phyloP scores from a whole-genome alignment of 176 grass and related monocot species.

The Aegilops umbellulata region DNA sequence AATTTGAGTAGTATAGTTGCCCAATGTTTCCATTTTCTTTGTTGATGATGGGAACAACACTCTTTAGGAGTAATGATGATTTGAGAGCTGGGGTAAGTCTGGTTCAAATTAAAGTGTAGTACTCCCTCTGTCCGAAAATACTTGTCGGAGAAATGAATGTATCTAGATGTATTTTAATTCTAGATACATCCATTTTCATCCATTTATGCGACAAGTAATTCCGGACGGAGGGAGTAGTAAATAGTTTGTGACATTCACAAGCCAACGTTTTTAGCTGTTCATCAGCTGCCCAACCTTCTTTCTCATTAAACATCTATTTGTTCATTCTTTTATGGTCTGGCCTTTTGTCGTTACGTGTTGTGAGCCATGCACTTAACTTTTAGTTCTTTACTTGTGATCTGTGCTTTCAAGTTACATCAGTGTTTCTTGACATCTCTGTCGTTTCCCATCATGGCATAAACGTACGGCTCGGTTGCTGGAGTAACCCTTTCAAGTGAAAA shows the following conservation, averaged over 20 bases:
- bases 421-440: not conserved
- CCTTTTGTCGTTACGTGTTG: not conserved
- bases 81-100: no score
- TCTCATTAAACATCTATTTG: not conserved
- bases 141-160: no score
- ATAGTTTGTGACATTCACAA: no score
- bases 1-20: not conserved
- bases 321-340: not conserved
- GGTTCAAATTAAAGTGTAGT: no score
- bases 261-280: not conserved
- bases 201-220: no score
- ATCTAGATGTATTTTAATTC: no score
- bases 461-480: not conserved
- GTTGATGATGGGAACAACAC: not conserved
- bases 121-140: no score
- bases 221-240: no score
- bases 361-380: not conserved
- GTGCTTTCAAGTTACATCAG: not conserved
- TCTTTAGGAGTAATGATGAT: no score
- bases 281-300: not conserved
- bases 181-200: no score
- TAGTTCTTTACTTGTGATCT: not conserved
- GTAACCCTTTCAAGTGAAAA: not conserved
- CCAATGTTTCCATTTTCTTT: not conserved
- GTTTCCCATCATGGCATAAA: not conserved